Base-by-base conservation (phyloP, 257 asterid genomes). In the Cinchona pubescens region DNA sequence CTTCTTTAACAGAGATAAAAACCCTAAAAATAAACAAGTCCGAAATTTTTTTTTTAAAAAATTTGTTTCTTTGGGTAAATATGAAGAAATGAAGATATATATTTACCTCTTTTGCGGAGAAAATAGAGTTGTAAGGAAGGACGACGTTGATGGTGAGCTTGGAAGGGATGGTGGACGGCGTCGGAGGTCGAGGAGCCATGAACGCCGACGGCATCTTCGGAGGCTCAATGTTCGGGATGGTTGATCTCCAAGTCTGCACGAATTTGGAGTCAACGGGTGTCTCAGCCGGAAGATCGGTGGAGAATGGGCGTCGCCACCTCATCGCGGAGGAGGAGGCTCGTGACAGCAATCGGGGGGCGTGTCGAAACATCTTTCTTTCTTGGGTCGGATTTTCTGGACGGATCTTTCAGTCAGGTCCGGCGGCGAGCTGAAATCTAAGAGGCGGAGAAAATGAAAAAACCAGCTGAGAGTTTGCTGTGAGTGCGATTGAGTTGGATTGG, bases 61-160 rank as follows among this genome's bases (percentile, higher is more conserved):
- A n/a, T n/a, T n/a, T n/a, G n/a, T n/a, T n/a, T n/a, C n/a, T n/a
- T n/a, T n/a, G n/a, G n/a, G n/a, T n/a, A n/a, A 43, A 9, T 43
- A 48, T 9, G 5, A 58, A 25, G 18, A 11, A 38, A 75, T 49
- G 13, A 21, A 43, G 23, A 48, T n/a, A n/a, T 2, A 15, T 15
- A 30, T n/a, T 37, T 78, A 89, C 97, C 96, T 92, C 87, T 75
- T 90, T 90, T 76, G 81, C 83, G 64, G 88, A 68, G 62, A 85
- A 85, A 37, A 84, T 56, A n/a, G 97, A 84, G 23, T 83, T 83
- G 64, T 92, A 90, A 27, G 96, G 97, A 78, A 92, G 96, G 78
- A 90, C 96, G 68, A 92, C 81, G 81, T 92, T 92, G 86, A 92
- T 86, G 18, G 96, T 92, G 85, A 90, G 96, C 81, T 92, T 92